Evolutionary conservation across 768 basidiomycete species (phyloP).

Genomic region (Russula compacta): DNA sequence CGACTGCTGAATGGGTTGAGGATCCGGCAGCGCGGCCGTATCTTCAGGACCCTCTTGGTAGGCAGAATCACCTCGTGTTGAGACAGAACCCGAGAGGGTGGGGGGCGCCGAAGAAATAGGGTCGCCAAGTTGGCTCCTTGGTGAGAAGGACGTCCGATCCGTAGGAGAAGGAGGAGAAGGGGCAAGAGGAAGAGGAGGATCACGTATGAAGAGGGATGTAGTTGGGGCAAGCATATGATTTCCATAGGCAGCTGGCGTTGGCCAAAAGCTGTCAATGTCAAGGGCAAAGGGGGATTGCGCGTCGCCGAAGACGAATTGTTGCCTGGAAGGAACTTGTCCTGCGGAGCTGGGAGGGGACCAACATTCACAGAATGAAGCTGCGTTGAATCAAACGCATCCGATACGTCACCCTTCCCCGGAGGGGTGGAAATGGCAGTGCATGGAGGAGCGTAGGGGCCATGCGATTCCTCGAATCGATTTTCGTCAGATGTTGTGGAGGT

Average conservation of each 20-base stretch:
- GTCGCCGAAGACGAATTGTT: conserved; percentile 1
- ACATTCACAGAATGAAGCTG: conserved; percentile 1
- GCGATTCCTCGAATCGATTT: neutral
- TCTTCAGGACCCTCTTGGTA: neutral
- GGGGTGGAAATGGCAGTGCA: neutral
- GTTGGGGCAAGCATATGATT: neutral
- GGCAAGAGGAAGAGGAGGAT: neutral
- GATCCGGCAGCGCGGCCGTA: neutral
- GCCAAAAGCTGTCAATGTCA: neutral
- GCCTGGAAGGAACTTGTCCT: neutral
- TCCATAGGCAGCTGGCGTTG: neutral
- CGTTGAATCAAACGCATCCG: neutral
- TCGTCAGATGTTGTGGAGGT: neutral
- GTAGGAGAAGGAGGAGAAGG: neutral
- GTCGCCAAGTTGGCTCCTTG: neutral
- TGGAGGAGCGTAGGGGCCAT: neutral
- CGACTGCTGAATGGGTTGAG: neutral
- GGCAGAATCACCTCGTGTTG: neutral
- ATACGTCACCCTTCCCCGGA: neutral
- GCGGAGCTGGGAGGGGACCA: neutral
- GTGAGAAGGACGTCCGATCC: neutral
- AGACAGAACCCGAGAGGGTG: neutral
- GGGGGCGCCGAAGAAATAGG: neutral
- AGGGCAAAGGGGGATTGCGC: conserved; percentile 1
- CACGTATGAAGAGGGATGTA: neutral